Base-by-base conservation (phyloP, 208 protist genomes). In the Acanthamoeba royreba region DNA sequence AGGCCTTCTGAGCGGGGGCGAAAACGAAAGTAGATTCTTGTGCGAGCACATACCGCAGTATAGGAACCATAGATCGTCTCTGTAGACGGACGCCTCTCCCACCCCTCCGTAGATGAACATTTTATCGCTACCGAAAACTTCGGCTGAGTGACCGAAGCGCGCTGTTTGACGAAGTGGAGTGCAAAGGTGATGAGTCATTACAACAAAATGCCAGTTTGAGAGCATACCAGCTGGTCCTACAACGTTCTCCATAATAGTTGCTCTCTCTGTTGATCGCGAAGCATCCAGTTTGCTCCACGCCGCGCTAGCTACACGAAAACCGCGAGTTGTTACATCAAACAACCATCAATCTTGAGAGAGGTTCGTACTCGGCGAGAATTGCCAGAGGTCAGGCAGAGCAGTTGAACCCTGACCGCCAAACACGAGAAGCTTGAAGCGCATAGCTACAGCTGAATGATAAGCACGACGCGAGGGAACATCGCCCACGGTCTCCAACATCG, bases 21-120 rank as follows among this genome's bases (percentile, higher is more conserved):
- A n/a, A n/a, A n/a, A n/a, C n/a, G n/a, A n/a, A n/a, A n/a, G n/a
- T n/a, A n/a, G n/a, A n/a, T n/a, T n/a, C n/a, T n/a, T 31, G 35
- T 85, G 13, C 45, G 28, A 85, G 5, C 13, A 40, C 28, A 33
- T 63, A 92, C 87, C 87, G 31, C 69, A 31, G 61, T 92, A 92
- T 31, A 92, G 87, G 58, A 92, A 92, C 87, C 87, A 92, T 2
- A 92, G 55, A 58, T 92, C 87, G 33, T 92, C 87, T 9, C 87
- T 25, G 53, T 92, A 92, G 46, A 77, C 63, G 5, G 43, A 61
- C 4, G 55, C 87, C n/a, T 92, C 87, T 35, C 87, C 87, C 15
- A 92, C 58, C 17, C 87, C 87, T 17, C 87, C 87, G 17, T 46
- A 92, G 38, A 92, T 55, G n/a, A 92, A 61, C 87, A 92, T 92